Evolutionary conservation across 208 protist species (phyloP).

Genomic region (Leishmania guyanensis): DNA sequence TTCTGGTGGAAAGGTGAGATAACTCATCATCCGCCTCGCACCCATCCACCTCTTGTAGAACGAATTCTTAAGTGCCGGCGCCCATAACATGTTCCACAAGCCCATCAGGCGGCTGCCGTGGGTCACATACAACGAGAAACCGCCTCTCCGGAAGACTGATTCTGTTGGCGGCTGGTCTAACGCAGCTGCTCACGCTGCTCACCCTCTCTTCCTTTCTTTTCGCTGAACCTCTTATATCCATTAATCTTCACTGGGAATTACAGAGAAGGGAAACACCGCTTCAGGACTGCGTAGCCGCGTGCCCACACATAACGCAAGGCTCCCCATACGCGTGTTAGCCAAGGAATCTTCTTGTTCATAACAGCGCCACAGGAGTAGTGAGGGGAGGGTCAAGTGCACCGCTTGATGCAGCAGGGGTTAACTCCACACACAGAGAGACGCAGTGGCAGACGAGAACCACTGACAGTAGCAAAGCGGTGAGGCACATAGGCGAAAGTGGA

Average conservation of each 20-base stretch:
- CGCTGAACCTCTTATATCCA: background rate
- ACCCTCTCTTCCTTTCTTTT: background rate
- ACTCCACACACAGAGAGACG: background rate
- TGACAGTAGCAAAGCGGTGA: background rate
- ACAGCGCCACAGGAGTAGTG: background rate
- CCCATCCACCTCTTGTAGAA: background rate
- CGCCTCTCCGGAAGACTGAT: background rate
- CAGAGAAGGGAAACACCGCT: background rate
- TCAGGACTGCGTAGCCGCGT: background rate
- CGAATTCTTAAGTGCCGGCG: background rate
- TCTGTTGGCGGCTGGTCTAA: background rate
- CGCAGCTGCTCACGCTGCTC: background rate
- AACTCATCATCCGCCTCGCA: background rate
- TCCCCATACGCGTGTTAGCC: background rate
- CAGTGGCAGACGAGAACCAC: background rate
- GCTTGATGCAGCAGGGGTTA: background rate
- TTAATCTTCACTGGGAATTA: slow-evolving; percentile 6
- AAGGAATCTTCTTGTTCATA: background rate
- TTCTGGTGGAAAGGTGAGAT: background rate
- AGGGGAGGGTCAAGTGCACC: background rate
- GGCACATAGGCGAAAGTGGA: background rate
- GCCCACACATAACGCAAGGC: background rate
- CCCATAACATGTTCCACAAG: no score
- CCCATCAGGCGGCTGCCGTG: background rate
- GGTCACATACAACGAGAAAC: background rate